phyloP scores from a whole-genome alignment of 2,329 filamentous ascomycete genomes.

The Verticillium isaacii region DNA sequence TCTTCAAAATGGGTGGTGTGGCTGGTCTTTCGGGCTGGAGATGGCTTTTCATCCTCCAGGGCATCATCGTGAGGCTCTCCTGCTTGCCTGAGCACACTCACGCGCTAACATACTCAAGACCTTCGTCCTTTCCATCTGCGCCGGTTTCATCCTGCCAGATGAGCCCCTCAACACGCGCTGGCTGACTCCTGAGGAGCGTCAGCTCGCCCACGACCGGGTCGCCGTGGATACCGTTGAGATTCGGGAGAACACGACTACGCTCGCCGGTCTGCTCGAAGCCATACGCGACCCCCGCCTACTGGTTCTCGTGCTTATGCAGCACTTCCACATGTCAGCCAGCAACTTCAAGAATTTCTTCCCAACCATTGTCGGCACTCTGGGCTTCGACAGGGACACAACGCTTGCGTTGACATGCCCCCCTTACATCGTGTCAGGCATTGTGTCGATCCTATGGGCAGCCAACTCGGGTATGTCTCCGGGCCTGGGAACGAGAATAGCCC shows the following conservation, averaged over 20 bases:
- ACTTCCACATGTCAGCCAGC: slow-evolving; percentile 40
- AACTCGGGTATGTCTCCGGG: not conserved
- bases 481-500: slow-evolving; percentile 32
- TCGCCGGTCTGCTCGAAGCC: slow-evolving; percentile 32
- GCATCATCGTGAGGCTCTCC: slow-evolving; percentile 7
- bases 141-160: slow-evolving; percentile 28
- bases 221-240: slow-evolving; percentile 19
- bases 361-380: slow-evolving; percentile 25
- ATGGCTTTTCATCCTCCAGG: slow-evolving; percentile 42
- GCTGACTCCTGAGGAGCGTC: slow-evolving; percentile 28
- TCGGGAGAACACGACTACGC: slow-evolving; percentile 21
- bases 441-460: slow-evolving; percentile 27
- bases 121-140: slow-evolving; percentile 20
- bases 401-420: slow-evolving; percentile 41
- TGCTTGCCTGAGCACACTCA: slow-evolving; percentile 14
- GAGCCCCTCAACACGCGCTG: slow-evolving; percentile 31
- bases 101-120: slow-evolving; percentile 22
- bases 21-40: slow-evolving; percentile 40
- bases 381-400: slow-evolving; percentile 28
- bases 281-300: slow-evolving; percentile 36
- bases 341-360: slow-evolving; percentile 39
- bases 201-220: slow-evolving; percentile 36
- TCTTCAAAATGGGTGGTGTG: slow-evolving; percentile 32
- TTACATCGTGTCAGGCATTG: slow-evolving; percentile 36
- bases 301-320: slow-evolving; percentile 42